These are phyloP conservation scores for Uronychia setigera DNA, from an alignment of 73 alveolate genomes.

Conservation along the genomic window DNA sequence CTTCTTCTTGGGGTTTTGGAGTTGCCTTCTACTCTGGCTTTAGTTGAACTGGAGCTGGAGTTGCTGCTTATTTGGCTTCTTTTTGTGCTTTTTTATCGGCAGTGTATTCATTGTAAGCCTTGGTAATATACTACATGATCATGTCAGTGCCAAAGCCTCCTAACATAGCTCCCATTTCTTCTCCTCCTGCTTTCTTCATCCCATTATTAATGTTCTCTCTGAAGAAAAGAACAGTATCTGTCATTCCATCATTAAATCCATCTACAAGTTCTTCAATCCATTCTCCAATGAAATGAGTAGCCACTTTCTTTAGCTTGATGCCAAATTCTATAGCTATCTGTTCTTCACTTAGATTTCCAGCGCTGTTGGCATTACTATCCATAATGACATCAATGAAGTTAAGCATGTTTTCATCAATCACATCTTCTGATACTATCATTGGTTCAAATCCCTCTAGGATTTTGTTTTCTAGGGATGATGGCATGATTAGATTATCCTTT, in stretches of 20 bases:
- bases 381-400: slow-evolving; percentile 22
- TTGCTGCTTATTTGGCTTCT: neutral
- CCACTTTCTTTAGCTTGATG: neutral
- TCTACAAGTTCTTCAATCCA: slow-evolving; percentile 35
- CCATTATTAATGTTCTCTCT: slow-evolving; percentile 27
- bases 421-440: slow-evolving; percentile 17
- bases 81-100: slow-evolving; percentile 12
- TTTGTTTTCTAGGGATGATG: neutral
- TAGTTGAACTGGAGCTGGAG: too few relatives aligned
- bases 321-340: slow-evolving; percentile 15
- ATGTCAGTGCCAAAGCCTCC: slow-evolving; percentile 13
- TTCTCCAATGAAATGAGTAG: slow-evolving; percentile 38
- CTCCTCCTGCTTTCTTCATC: slow-evolving; percentile 27
- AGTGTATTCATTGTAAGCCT: slow-evolving; percentile 17
- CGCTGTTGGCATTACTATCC: neutral
- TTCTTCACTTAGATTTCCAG: neutral
- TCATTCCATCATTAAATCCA: slow-evolving; percentile 34
- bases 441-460: slow-evolving; percentile 55
- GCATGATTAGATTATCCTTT: neutral
- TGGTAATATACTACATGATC: slow-evolving; percentile 29
- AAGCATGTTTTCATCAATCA: slow-evolving; percentile 13
- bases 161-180: slow-evolving; percentile 33
- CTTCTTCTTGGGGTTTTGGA: neutral
- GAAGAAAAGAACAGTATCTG: slow-evolving; percentile 39
- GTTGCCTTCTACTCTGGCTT: neutral